Evolutionary conservation across 2,329 filamentous ascomycete species (phyloP).

Genomic region (Aspergillus fumigatiaffinis): DNA sequence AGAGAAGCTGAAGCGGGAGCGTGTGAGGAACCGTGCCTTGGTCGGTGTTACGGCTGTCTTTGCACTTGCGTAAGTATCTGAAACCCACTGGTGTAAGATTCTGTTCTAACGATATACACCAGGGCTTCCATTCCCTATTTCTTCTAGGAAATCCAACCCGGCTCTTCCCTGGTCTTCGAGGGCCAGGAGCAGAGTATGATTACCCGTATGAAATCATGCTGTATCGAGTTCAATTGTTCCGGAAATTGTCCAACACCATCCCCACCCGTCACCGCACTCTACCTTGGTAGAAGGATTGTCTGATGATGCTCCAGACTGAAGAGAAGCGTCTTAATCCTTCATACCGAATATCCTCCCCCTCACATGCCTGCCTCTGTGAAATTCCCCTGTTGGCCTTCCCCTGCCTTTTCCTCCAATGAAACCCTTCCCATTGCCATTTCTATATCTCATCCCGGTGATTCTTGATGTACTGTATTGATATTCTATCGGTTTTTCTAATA

Average conservation of each 20-base stretch:
- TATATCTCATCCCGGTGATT: constrained; percentile 11
- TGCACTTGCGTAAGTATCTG: constrained; percentile 75
- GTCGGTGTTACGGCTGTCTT: constrained; percentile 83
- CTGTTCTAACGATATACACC: constrained; percentile 16
- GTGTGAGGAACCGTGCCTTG: constrained; percentile 78
- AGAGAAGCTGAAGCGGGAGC: constrained; percentile 76
- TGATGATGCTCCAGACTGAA: background rate
- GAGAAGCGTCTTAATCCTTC: background rate
- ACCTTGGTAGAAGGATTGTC: background rate
- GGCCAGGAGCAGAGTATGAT: background rate
- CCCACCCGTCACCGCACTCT: background rate
- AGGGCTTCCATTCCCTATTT: constrained; percentile 48
- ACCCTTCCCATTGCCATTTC: background rate
- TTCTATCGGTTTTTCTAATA: constrained; percentile 16
- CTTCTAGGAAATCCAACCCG: constrained; percentile 28
- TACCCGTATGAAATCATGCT: background rate
- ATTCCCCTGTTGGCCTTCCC: background rate
- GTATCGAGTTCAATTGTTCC: background rate
- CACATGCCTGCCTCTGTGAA: background rate
- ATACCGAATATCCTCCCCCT: background rate
- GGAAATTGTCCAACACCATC: background rate
- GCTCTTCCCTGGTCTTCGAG: background rate
- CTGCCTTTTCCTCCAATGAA: background rate
- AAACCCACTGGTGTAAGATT: background rate
- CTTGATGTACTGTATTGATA: constrained; percentile 21